Percentiles rank a stretch among this genome's conserved stretches.
These are phyloP conservation scores for Pelagophyceae sp. DNA, from an alignment of 352 stramenopile genomes.

Conservation along the genomic window DNA sequence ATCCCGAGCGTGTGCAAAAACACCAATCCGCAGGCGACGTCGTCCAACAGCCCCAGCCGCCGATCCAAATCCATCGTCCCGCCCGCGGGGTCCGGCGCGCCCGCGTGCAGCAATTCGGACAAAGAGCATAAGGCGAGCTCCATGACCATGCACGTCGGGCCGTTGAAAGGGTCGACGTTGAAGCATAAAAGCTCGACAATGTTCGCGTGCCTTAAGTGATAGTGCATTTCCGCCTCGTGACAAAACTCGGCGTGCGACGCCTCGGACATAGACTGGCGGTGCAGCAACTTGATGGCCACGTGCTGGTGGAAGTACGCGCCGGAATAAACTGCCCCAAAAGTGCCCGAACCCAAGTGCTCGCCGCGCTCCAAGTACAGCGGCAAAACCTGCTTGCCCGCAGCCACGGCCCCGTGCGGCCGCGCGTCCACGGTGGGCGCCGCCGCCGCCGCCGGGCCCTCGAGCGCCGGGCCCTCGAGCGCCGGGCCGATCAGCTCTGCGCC, in stretches of 20 bases:
- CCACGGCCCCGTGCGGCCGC: too few species aligned
- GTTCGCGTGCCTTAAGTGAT: conserved; percentile 30
- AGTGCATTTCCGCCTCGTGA: conserved; percentile 10
- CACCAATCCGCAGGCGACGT: conserved; percentile 24
- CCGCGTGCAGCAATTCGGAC: conserved; percentile 33
- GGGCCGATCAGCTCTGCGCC: too few species aligned
- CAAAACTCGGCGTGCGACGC: neutral
- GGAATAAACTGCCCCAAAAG: neutral
- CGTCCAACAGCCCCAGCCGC: conserved; percentile 24
- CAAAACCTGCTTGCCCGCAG: neutral
- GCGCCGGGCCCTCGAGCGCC: too few species aligned
- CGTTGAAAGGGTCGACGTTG: conserved; percentile 32
- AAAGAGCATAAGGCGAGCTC: conserved; percentile 37
- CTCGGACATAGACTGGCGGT: neutral
- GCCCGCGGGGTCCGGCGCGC: conserved; percentile 4
- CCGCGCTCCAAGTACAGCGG: neutral
- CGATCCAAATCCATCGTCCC: conserved; percentile 13
- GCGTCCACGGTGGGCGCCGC: too few species aligned
- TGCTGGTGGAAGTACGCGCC: neutral
- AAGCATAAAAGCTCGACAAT: conserved; percentile 38
- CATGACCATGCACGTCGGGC: conserved; percentile 38
- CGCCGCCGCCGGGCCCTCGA: too few species aligned
- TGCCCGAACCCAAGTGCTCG: neutral
- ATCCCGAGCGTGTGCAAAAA: conserved; percentile 28
- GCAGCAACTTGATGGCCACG: conserved; percentile 9